Conservation (phyloP, 768 basidiomycete species). For the Lactarius akahatsu region DNA sequence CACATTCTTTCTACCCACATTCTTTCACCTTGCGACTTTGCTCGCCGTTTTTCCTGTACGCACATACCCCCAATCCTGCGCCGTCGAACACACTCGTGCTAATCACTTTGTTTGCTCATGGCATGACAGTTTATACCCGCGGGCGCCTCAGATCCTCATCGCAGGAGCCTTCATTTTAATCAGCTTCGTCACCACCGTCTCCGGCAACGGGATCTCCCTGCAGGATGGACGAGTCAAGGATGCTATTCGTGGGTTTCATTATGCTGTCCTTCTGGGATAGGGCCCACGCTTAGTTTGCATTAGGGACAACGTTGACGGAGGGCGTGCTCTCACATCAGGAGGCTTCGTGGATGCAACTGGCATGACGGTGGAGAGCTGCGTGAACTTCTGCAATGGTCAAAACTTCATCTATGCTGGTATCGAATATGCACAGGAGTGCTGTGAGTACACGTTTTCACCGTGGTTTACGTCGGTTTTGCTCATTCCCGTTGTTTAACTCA, state of each 20-base stretch:
- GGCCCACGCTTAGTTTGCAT: slow-evolving; percentile 32
- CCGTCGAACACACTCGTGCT: neutral
- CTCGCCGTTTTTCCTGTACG: slow-evolving; percentile 10
- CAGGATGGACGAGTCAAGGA: slow-evolving; percentile 55
- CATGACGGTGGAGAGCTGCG: slow-evolving; percentile 63
- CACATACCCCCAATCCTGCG: neutral
- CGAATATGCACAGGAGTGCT: slow-evolving; percentile 66
- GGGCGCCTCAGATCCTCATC: neutral
- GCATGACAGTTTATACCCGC: slow-evolving; percentile 10
- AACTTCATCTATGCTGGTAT: slow-evolving; percentile 65
- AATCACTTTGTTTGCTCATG: neutral
- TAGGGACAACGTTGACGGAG: slow-evolving; percentile 55
- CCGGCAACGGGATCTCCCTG: slow-evolving; percentile 42
- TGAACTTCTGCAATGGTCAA: slow-evolving; percentile 46
- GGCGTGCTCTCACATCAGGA: slow-evolving; percentile 56
- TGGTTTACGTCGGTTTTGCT: neutral
- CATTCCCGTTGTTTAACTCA: neutral
- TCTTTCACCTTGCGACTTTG: slow-evolving; percentile 12
- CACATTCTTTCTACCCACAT: slow-evolving; percentile 7
- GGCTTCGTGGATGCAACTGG: slow-evolving; percentile 44
- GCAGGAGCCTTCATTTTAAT: slow-evolving; percentile 1
- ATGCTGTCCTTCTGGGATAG: slow-evolving; percentile 4
- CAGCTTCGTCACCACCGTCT: slow-evolving; percentile 15
- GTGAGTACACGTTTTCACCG: slow-evolving; percentile 41
- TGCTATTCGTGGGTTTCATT: slow-evolving; percentile 56